Conservation (phyloP, 305 asterid genomes). For the Solanum hybrid region DNA sequence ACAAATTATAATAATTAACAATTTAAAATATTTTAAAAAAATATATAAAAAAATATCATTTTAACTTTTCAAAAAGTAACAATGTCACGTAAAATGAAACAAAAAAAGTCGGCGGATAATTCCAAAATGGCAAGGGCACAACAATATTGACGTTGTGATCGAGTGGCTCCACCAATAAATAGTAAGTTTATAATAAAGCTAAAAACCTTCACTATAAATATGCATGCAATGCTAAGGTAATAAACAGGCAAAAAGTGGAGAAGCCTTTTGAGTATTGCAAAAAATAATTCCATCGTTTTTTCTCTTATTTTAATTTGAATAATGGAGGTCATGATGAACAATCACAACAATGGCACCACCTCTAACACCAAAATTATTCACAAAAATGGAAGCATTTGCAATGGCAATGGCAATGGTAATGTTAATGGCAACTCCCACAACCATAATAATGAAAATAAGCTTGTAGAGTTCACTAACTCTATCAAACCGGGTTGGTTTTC, state of each 20-base stretch:
- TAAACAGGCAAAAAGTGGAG: not conserved
- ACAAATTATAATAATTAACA: not conserved
- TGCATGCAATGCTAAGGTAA: not conserved
- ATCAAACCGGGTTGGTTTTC: slow-evolving; percentile 15
- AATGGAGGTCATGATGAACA: not conserved
- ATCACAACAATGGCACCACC: not conserved
- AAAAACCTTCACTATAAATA: not conserved
- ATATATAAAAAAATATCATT: not conserved
- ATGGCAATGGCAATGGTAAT: not conserved
- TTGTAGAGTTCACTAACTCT: not conserved
- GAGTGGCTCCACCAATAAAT: not conserved
- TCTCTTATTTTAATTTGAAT: not conserved
- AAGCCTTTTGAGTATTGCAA: not conserved
- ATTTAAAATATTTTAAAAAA: not conserved
- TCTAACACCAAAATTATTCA: not conserved
- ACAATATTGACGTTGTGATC: not conserved
- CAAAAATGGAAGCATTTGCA: not conserved
- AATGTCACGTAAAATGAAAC: not conserved
- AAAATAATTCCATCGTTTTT: not conserved
- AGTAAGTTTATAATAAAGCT: not conserved
- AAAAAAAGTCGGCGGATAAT: not conserved
- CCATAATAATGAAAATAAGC: not conserved
- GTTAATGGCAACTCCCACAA: not conserved
- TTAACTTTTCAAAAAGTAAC: not conserved
- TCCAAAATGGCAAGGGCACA: not conserved